Percentiles rank a stretch among this genome's conserved stretches.
These are phyloP conservation scores for Coemansia sp. DNA, from an alignment of 192 early-diverging fungal genomes.

Conservation along the genomic window DNA sequence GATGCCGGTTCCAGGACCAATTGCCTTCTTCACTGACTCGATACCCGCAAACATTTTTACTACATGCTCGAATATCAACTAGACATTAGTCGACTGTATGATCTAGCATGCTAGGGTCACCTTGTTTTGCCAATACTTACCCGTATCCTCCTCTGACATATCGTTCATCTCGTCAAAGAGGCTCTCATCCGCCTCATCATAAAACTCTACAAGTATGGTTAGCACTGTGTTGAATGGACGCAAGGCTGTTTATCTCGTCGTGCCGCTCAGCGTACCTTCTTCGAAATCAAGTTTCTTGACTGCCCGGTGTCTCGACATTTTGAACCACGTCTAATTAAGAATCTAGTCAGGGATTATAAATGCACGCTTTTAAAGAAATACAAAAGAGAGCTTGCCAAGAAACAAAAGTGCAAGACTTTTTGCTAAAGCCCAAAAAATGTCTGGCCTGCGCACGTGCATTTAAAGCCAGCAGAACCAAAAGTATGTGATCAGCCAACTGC, in stretches of 20 bases:
- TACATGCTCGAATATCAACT: slow-evolving; percentile 10
- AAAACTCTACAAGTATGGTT: slow-evolving; percentile 31
- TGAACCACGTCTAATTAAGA: slow-evolving; percentile 1
- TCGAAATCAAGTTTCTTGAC: slow-evolving; percentile 46
- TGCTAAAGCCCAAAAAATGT: neutral
- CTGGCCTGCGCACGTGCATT: slow-evolving; percentile 1
- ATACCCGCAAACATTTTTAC: slow-evolving; percentile 58
- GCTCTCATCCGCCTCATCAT: slow-evolving; percentile 38
- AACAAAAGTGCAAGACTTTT: slow-evolving; percentile 2
- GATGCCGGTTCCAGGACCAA: slow-evolving; percentile 60
- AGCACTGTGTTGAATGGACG: neutral
- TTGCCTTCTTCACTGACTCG: slow-evolving; percentile 58
- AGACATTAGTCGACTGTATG: neutral
- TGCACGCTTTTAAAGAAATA: neutral
- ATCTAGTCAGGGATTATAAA: neutral
- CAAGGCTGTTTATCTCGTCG: neutral
- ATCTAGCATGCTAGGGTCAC: too few relatives aligned
- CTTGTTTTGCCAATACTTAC: slow-evolving; percentile 15
- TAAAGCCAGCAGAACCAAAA: slow-evolving; percentile 1
- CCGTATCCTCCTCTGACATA: slow-evolving; percentile 47
- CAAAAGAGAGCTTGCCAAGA: neutral
- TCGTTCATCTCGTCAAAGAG: slow-evolving; percentile 47
- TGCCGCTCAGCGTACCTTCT: slow-evolving; percentile 30
- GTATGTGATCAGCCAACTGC: neutral
- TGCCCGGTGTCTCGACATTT: slow-evolving; percentile 54